phyloP scores from a whole-genome alignment of 805 yeast genomes.

The Kodamaea laetipori region DNA sequence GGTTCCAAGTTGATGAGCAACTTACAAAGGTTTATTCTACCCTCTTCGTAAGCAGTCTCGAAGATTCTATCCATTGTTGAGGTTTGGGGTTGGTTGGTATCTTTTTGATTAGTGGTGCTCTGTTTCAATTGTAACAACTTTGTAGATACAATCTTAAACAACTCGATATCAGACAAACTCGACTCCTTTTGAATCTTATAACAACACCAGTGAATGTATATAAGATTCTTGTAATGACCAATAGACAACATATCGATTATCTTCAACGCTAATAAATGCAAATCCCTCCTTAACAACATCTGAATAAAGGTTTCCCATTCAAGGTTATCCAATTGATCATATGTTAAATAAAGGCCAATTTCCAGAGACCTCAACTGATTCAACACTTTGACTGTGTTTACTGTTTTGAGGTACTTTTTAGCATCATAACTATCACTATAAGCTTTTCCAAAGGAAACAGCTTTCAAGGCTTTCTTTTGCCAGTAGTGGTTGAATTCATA shows the following conservation, averaged over 20 bases:
- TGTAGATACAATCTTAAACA: slow-evolving; percentile 51
- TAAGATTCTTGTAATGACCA: slow-evolving; percentile 39
- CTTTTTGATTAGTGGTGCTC: slow-evolving; percentile 18
- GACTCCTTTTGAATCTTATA: slow-evolving; percentile 59
- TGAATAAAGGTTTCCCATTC: slow-evolving; percentile 59
- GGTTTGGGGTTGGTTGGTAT: slow-evolving; percentile 21
- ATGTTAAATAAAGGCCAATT: slow-evolving; percentile 70
- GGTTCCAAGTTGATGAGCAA: slow-evolving; percentile 71
- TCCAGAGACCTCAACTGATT: slow-evolving; percentile 67
- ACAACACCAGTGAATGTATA: slow-evolving; percentile 82
- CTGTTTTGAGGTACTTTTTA: slow-evolving; percentile 59
- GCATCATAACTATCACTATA: slow-evolving; percentile 54
- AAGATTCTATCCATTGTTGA: slow-evolving; percentile 60
- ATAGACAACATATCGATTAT: slow-evolving; percentile 52
- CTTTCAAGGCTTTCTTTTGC: slow-evolving; percentile 79
- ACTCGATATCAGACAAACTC: slow-evolving; percentile 57
- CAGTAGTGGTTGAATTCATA: slow-evolving; percentile 75
- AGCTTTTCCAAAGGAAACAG: slow-evolving; percentile 86
- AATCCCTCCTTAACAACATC: slow-evolving; percentile 58
- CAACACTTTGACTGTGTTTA: slow-evolving; percentile 63
- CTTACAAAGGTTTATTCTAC: slow-evolving; percentile 69
- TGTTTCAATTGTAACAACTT: slow-evolving; percentile 36
- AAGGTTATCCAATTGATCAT: slow-evolving; percentile 49
- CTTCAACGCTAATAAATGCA: slow-evolving; percentile 63
- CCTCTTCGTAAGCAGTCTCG: slow-evolving; percentile 74